A percentile compares a stretch with the other conserved stretches of the same genome.
Evolutionary conservation across 371 early-diverging fungal genomes (phyloP).

Genomic region (Basidiobolus heterosporus): DNA sequence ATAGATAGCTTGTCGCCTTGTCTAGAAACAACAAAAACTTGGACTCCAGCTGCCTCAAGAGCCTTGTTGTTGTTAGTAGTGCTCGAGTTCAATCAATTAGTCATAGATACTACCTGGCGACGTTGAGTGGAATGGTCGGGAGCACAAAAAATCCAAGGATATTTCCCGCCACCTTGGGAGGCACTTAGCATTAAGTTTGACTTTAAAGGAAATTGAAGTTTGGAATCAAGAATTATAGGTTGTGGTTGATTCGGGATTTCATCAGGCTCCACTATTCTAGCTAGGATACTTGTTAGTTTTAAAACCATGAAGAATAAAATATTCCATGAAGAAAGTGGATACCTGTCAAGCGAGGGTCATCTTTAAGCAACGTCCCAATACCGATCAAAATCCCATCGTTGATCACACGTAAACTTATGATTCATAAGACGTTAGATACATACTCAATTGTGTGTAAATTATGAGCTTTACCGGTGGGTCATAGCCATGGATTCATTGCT

Average conservation of each 20-base stretch:
- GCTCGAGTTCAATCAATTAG: too few relatives aligned
- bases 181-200: slow-evolving; percentile 24
- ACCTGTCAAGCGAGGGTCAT: slow-evolving; percentile 58
- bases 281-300: not conserved
- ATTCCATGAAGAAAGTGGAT: too few relatives aligned
- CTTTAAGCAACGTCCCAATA: slow-evolving; percentile 62
- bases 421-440: not conserved
- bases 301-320: too few relatives aligned
- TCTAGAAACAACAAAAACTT: too few relatives aligned
- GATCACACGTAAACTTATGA: slow-evolving; percentile 38
- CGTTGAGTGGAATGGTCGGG: slow-evolving; percentile 5
- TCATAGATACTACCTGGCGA: slow-evolving; percentile 1
- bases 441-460: not conserved
- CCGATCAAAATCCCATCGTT: slow-evolving; percentile 85
- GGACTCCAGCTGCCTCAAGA: too few relatives aligned
- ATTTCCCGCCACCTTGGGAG: slow-evolving; percentile 1
- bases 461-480: slow-evolving; percentile 37
- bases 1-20: too few relatives aligned
- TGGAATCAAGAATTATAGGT: slow-evolving; percentile 73
- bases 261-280: too few relatives aligned
- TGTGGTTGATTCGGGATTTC: slow-evolving; percentile 31
- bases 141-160: slow-evolving; percentile 20
- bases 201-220: slow-evolving; percentile 29
- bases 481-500: slow-evolving; percentile 58
- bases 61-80: too few relatives aligned